Conservation (phyloP, 257 asterid species). For the Eustoma russellianum region DNA sequence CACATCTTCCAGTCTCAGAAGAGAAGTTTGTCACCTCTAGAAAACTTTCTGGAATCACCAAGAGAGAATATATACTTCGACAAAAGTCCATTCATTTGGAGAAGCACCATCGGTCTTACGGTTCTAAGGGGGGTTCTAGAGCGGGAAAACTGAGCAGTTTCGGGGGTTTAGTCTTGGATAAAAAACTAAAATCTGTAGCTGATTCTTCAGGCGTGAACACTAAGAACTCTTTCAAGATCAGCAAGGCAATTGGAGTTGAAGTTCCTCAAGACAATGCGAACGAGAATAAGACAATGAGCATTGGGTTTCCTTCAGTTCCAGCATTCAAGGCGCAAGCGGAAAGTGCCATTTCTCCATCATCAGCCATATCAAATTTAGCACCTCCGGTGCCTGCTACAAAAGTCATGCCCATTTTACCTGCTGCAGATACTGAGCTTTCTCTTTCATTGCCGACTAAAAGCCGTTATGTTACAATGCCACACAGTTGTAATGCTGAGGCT, state of each 20-base stretch:
- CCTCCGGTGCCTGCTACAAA: slow-evolving; percentile 22
- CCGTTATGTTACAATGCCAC: slow-evolving; percentile 38
- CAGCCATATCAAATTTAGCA: slow-evolving; percentile 26
- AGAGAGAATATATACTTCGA: slow-evolving; percentile 62
- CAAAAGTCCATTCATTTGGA: slow-evolving; percentile 71
- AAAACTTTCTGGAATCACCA: slow-evolving; percentile 63
- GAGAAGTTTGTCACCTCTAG: slow-evolving; percentile 58
- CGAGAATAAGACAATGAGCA: slow-evolving; percentile 30
- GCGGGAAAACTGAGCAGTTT: slow-evolving; percentile 47
- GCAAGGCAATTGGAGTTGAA: slow-evolving; percentile 36
- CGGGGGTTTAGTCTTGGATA: slow-evolving; percentile 62
- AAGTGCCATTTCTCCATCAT: slow-evolving; percentile 22
- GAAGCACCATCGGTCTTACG: slow-evolving; percentile 53
- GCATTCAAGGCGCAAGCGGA: slow-evolving; percentile 32
- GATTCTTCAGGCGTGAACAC: slow-evolving; percentile 45
- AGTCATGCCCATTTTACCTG: slow-evolving; percentile 48
- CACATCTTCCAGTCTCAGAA: slow-evolving; percentile 33
- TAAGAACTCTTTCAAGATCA: slow-evolving; percentile 37
- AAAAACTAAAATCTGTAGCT: slow-evolving; percentile 62
- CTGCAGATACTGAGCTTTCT: slow-evolving; percentile 82
- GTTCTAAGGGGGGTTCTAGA: slow-evolving; percentile 55
- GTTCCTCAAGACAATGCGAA: slow-evolving; percentile 29
- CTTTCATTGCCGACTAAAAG: slow-evolving; percentile 65
- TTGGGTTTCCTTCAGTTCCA: slow-evolving; percentile 39
- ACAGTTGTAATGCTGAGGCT: slow-evolving; percentile 31